Percentiles rank a stretch among this genome's conserved stretches.
These are phyloP conservation scores for Nicotiana tomentosiformis DNA, from an alignment of 257 asterid genomes.

Conservation along the genomic window DNA sequence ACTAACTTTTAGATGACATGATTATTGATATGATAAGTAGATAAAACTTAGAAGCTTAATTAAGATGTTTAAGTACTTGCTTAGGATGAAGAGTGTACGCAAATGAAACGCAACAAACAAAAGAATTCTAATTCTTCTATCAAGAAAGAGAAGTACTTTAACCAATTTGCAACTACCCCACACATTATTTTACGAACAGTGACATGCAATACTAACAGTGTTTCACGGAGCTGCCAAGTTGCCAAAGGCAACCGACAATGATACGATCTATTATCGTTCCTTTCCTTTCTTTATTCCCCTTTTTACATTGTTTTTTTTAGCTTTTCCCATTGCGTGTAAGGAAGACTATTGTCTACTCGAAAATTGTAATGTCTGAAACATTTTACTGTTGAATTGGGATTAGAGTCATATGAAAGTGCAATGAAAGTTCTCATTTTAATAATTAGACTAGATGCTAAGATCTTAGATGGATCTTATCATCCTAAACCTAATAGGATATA, in stretches of 20 bases:
- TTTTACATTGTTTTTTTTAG: background rate
- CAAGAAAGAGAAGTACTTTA: background rate
- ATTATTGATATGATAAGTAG: background rate
- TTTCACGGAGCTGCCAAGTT: background rate
- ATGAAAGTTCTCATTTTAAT: background rate
- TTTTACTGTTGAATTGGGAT: background rate
- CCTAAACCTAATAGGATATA: background rate
- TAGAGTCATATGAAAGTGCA: background rate
- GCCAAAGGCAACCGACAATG: background rate
- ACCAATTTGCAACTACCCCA: background rate
- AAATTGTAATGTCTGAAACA: background rate
- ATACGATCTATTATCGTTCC: background rate
- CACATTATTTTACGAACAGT: background rate
- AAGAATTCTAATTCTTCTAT: no score
- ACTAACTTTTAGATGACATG: background rate
- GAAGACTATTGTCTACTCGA: background rate
- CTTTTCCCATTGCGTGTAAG: background rate
- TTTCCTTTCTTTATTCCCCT: background rate
- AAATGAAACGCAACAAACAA: background rate
- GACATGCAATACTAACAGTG: constrained; percentile 2
- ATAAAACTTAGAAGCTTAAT: background rate
- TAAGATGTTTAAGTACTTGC: background rate
- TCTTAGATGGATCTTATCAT: background rate
- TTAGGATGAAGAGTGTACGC: background rate
- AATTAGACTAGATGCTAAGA: background rate